Percentiles rank a stretch among this genome's conserved stretches.
Evolutionary conservation across 345 rosid species (phyloP).

Genomic region (Aquilaria yunnanensis): DNA sequence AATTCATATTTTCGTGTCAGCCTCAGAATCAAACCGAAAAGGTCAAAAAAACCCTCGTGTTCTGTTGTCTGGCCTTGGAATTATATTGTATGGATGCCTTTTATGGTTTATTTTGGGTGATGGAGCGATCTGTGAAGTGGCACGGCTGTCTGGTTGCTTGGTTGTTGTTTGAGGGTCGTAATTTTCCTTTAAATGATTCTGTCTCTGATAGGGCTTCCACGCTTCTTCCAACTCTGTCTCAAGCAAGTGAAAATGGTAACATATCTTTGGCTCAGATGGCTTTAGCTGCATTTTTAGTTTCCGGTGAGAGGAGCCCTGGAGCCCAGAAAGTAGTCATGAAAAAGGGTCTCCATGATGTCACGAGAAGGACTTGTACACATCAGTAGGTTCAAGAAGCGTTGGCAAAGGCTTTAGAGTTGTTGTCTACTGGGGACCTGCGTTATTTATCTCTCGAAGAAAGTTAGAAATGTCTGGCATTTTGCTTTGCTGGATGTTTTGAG

Average conservation of each 20-base stretch:
- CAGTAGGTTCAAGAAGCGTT: slow-evolving; percentile 73
- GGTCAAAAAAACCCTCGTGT: too few relatives aligned
- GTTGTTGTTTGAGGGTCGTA: slow-evolving; percentile 73
- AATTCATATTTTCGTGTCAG: too few relatives aligned
- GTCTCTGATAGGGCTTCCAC: slow-evolving; percentile 90
- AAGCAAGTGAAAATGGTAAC: slow-evolving; percentile 79
- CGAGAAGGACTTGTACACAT: slow-evolving; percentile 61
- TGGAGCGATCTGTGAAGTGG: slow-evolving; percentile 97
- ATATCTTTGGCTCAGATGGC: slow-evolving; percentile 75
- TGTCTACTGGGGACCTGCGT: slow-evolving; percentile 52
- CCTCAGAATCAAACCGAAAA: too few relatives aligned
- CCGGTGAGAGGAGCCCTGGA: slow-evolving; percentile 70
- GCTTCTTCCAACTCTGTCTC: slow-evolving; percentile 76
- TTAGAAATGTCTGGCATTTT: slow-evolving; percentile 81
- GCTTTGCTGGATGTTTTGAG: slow-evolving; percentile 75
- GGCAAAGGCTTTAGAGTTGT: slow-evolving; percentile 79
- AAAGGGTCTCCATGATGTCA: slow-evolving; percentile 75
- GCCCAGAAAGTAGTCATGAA: slow-evolving; percentile 65
- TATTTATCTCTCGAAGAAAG: slow-evolving; percentile 77
- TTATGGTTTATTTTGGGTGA: too few relatives aligned
- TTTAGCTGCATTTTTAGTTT: slow-evolving; percentile 75
- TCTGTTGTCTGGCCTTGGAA: too few relatives aligned
- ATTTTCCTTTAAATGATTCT: slow-evolving; percentile 76
- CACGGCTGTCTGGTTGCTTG: slow-evolving; percentile 93
- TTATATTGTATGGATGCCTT: too few relatives aligned